These are phyloP conservation scores for Auxenochlorella protothecoides DNA, from an alignment of 139 green algal species.

Conservation along the genomic window DNA sequence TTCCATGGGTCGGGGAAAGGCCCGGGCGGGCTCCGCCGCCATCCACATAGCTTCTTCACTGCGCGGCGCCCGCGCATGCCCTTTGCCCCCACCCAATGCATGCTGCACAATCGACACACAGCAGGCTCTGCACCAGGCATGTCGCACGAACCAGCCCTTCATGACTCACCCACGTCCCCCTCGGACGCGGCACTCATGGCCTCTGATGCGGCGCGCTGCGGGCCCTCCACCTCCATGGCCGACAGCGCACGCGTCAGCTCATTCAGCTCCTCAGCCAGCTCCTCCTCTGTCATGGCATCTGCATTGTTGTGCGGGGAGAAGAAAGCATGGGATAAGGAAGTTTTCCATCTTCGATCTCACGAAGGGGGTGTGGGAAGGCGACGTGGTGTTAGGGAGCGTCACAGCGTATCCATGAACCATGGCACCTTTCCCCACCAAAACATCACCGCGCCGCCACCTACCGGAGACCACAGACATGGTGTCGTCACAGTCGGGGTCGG, in stretches of 20 bases:
- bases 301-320: neutral
- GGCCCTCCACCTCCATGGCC: constrained; percentile 18
- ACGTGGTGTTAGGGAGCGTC: too few species aligned
- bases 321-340: too few species aligned
- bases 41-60: constrained; percentile 1
- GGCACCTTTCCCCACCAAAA: too few species aligned
- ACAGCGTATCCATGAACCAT: too few species aligned
- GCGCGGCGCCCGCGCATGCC: neutral
- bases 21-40: neutral
- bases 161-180: too few species aligned
- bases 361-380: too few species aligned
- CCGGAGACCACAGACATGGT: constrained; percentile 24
- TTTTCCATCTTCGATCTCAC: too few species aligned
- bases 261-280: constrained; percentile 17
- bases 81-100: neutral
- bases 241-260: constrained; percentile 20
- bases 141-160: too few species aligned
- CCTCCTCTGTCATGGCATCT: constrained; percentile 6
- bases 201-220: neutral
- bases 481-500: constrained; percentile 1
- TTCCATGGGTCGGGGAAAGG: neutral
- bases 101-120: too few species aligned
- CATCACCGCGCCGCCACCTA: neutral
- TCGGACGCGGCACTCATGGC: too few species aligned
- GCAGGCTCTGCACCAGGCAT: too few species aligned